A percentile compares a stretch with the other conserved stretches of the same genome.
Conservation (phyloP, 31 red algal species). For the Bonnemaisonia californica region DNA sequence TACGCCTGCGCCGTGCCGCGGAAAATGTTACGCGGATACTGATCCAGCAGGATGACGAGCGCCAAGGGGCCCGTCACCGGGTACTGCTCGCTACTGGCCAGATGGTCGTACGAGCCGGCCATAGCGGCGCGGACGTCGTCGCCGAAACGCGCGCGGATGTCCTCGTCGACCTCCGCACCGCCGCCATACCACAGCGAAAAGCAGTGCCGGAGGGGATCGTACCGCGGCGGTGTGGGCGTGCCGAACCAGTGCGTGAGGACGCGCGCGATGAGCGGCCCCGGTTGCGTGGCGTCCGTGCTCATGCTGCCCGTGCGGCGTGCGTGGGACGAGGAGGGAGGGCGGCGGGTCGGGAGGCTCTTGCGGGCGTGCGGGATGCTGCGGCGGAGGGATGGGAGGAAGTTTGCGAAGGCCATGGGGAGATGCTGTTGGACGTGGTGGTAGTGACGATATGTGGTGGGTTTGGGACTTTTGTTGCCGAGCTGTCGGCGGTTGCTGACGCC, state of each 20-base stretch:
- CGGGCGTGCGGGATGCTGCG: too few species aligned
- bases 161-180: slow-evolving; percentile 39
- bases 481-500: too few species aligned
- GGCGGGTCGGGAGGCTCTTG: too few species aligned
- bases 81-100: slow-evolving; percentile 35
- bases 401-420: too few species aligned
- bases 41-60: slow-evolving; percentile 79
- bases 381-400: too few species aligned
- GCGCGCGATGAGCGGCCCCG: slow-evolving; percentile 33
- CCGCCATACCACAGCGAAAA: slow-evolving; percentile 34
- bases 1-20: slow-evolving; percentile 78
- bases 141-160: slow-evolving; percentile 49
- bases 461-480: too few species aligned
- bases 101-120: slow-evolving; percentile 36
- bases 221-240: slow-evolving; percentile 9
- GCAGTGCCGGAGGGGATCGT: neutral
- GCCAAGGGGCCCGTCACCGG: slow-evolving; percentile 55
- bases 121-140: slow-evolving; percentile 46
- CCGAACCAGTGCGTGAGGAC: slow-evolving; percentile 71
- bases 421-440: too few species aligned
- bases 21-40: slow-evolving; percentile 88
- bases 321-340: too few species aligned
- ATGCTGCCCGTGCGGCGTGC: too few species aligned
- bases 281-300: too few species aligned
- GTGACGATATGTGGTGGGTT: too few species aligned